Base-by-base conservation (phyloP, 2,329 filamentous ascomycete species). In the Colletotrichum tropicale region DNA sequence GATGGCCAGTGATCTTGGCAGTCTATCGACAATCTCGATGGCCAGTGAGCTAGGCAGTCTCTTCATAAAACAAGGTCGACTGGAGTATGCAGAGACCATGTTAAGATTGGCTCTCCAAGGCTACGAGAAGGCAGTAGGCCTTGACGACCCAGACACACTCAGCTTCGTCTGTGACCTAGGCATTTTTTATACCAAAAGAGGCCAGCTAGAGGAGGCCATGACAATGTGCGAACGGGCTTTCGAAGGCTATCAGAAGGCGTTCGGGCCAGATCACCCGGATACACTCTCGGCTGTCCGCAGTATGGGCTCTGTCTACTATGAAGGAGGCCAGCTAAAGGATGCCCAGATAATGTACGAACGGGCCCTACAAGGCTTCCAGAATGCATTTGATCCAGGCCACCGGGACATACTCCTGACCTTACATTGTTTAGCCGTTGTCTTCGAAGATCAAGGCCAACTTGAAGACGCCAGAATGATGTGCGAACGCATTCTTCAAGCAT, bases 221-320 rank as follows among this genome's bases (percentile, higher is more conserved):
- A 71, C 67, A 1, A 84, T 83, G 79, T 83, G 79, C 21, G 9
- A 76, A 12, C 81, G 81, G 62, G 82, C 80, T 66, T 76, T 83
- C 1, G 68, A 79, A 79, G 80, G 81, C 61, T 77, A 75, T 15
- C 74, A 82, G 70, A 76, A 77, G 66, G 66, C 48, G n/a, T 36
- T 72, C 1, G 78, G 78, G n/a, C 74, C 74, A 62, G 75, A 78
- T 6, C 12, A 34, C 5, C 21, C 43, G 43, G 2, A 12, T 1
- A 48, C 43, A 21, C 10, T 48, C 3, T 21, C 1, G n/a, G 3
- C n/a, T 1, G n/a, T 21, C 10, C 1, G 6, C 0, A 7, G 9
- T 13, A 12, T 48, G 2, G 18, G 38, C 38, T 43, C 9, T 1
- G 1, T 43, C 16, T n/a, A n/a, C 38, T 5, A 2, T 43, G 5